Conservation (phyloP, 2,329 filamentous ascomycete genomes). For the Stylonectria norvegica region DNA sequence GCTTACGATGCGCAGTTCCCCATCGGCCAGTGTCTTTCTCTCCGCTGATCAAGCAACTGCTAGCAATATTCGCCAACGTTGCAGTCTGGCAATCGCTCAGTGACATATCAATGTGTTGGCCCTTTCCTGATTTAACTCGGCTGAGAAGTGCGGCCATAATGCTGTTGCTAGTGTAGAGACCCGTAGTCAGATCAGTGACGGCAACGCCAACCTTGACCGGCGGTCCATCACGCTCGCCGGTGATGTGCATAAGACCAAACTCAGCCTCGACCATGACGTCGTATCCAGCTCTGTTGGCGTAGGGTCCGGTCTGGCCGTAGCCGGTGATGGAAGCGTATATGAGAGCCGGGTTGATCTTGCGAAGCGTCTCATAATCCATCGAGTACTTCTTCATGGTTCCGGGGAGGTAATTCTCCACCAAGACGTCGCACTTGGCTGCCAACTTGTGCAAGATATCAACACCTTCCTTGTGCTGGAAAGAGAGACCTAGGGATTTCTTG, state of each 20-base stretch:
- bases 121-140: conserved; percentile 68
- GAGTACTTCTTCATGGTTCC: conserved; percentile 84
- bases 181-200: conserved; percentile 93
- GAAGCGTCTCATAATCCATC: conserved; percentile 81
- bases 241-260: conserved; percentile 98
- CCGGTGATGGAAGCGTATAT: conserved; percentile 97
- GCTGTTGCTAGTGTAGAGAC: conserved; percentile 89
- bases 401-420: conserved; percentile 96
- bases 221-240: conserved; percentile 78
- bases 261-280: conserved; percentile 99
- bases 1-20: conserved; percentile 89
- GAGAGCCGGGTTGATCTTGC: conserved; percentile 75
- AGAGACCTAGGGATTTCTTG: conserved; percentile 90
- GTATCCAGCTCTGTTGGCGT: conserved; percentile 83
- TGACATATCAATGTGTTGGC: conserved; percentile 89
- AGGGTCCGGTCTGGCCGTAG: conserved; percentile 93
- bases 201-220: conserved; percentile 97
- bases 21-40: conserved; percentile 84
- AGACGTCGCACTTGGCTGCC: conserved; percentile 78
- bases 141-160: conserved; percentile 91
- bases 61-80: conserved; percentile 91
- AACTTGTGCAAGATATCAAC: conserved; percentile 85
- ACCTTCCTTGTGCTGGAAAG: conserved; percentile 81
- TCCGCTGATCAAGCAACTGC: conserved; percentile 83
- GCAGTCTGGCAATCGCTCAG: conserved; percentile 94